These are phyloP conservation scores for Trichothecium roseum DNA, from an alignment of 2,329 filamentous ascomycete species.

Conservation along the genomic window DNA sequence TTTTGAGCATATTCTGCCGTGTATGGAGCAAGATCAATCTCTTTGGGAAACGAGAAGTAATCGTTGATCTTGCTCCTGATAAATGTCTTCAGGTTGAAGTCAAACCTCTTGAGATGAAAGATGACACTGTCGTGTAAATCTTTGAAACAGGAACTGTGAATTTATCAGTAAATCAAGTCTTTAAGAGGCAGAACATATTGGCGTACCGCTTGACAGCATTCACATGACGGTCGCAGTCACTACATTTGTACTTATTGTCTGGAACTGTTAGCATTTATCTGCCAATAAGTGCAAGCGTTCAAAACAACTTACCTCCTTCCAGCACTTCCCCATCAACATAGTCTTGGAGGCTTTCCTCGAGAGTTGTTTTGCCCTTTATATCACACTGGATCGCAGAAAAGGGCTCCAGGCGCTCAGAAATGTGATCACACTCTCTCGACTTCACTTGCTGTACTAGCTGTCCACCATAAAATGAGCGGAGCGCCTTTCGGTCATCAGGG, in stretches of 20 bases:
- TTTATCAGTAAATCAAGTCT: constrained; percentile 8
- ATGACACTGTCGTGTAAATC: constrained; percentile 90
- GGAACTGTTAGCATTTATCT: constrained; percentile 7
- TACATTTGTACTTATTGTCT: constrained; percentile 98
- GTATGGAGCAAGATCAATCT: constrained; percentile 81
- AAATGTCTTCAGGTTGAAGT: constrained; percentile 68
- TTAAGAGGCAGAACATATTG: background rate
- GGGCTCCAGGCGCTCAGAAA: constrained; percentile 80
- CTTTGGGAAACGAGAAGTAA: constrained; percentile 75
- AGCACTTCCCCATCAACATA: constrained; percentile 94
- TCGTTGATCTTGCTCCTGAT: constrained; percentile 92
- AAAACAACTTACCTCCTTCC: constrained; percentile 58
- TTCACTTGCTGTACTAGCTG: constrained; percentile 91
- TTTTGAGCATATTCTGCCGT: constrained; percentile 76
- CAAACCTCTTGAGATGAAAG: constrained; percentile 85
- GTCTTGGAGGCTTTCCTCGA: constrained; percentile 84
- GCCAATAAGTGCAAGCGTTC: background rate
- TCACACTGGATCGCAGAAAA: constrained; percentile 95
- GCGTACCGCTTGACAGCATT: constrained; percentile 77
- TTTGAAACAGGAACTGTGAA: constrained; percentile 71
- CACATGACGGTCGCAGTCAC: constrained; percentile 77
- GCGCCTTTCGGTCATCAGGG: constrained; percentile 55
- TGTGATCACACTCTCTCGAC: constrained; percentile 86
- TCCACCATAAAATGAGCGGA: constrained; percentile 82
- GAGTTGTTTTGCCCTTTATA: constrained; percentile 78